These are phyloP conservation scores for Ilex aquifolium DNA, from an alignment of 257 asterid species.

Conservation along the genomic window DNA sequence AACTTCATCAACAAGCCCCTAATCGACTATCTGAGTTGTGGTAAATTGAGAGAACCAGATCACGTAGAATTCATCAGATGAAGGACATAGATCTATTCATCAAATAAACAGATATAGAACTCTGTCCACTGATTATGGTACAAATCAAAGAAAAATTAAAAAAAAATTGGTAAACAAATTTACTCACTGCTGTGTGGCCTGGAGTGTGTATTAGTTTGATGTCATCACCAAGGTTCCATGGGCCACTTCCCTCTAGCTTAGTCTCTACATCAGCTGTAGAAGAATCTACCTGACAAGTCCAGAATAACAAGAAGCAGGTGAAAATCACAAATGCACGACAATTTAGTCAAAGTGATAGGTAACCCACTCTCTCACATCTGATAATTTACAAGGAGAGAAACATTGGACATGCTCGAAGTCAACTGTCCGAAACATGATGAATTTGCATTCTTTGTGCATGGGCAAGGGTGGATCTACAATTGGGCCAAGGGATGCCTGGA, in stretches of 20 bases:
- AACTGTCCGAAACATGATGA: too few relatives aligned
- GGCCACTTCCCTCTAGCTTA: conserved; percentile 60
- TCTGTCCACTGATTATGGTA: not conserved
- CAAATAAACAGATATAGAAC: too few relatives aligned
- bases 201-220: conserved; percentile 58
- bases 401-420: too few relatives aligned
- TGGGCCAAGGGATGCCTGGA: too few relatives aligned
- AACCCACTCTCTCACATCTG: too few relatives aligned
- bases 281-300: conserved; percentile 33
- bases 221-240: conserved; percentile 57
- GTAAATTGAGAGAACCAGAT: not conserved
- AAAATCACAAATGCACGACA: not conserved
- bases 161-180: conserved; percentile 5
- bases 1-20: not conserved
- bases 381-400: too few relatives aligned
- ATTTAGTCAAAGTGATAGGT: too few relatives aligned
- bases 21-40: not conserved
- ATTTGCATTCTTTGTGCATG: too few relatives aligned
- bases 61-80: too few relatives aligned
- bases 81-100: not conserved
- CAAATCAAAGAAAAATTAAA: conserved; percentile 6
- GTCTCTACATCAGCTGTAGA: conserved; percentile 56
- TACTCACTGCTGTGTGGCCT: conserved; percentile 57
- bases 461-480: too few relatives aligned
- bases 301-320: not conserved